Evolutionary conservation across 345 rosid genomes (phyloP).

Genomic region (Bruguiera gymnorhiza): DNA sequence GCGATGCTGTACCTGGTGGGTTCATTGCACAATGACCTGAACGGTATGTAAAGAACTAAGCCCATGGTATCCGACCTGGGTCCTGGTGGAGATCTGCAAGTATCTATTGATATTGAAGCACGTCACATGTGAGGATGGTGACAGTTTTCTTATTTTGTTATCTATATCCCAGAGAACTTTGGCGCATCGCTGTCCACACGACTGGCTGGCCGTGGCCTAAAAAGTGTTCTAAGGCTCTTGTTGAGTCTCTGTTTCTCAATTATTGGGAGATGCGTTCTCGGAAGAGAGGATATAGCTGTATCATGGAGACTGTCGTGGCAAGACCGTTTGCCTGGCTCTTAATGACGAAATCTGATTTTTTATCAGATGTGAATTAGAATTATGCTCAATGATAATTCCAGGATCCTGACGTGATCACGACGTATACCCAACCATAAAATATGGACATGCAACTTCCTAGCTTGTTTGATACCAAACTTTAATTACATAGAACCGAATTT

Average conservation of each 20-base stretch:
- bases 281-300: neutral
- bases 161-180: neutral
- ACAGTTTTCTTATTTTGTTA: neutral
- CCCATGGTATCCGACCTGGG: slow-evolving; percentile 15
- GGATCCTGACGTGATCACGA: too few relatives aligned
- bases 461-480: too few relatives aligned
- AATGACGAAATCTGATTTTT: too few relatives aligned
- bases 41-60: neutral
- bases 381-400: too few relatives aligned
- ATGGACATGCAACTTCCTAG: too few relatives aligned
- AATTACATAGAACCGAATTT: too few relatives aligned
- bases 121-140: neutral
- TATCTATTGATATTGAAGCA: slow-evolving; percentile 1
- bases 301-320: too few relatives aligned
- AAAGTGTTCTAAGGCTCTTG: neutral
- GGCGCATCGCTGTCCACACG: slow-evolving; percentile 40
- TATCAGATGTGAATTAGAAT: too few relatives aligned
- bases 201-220: slow-evolving; percentile 6
- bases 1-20: neutral
- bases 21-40: slow-evolving; percentile 15
- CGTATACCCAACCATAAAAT: too few relatives aligned
- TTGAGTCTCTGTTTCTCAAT: neutral
- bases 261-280: too few relatives aligned
- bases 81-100: slow-evolving; percentile 14
- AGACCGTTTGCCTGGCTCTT: too few relatives aligned